A percentile compares a stretch with the other conserved stretches of the same genome.
Evolutionary conservation across 768 basidiomycete genomes (phyloP).

Genomic region (Podaxis mareebaensis): DNA sequence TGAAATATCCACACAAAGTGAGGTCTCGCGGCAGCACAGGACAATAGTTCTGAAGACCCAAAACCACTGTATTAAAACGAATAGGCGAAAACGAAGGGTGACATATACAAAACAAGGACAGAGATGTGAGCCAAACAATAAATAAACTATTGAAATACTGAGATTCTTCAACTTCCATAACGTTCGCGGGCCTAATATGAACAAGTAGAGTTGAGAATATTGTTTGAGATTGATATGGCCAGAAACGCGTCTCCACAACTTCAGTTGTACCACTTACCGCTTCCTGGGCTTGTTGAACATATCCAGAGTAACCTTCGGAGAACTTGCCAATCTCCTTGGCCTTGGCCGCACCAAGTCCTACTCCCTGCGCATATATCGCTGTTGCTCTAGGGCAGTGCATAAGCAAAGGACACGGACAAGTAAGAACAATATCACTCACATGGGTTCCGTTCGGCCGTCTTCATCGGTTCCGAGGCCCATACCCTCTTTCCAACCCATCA

Average conservation of each 20-base stretch:
- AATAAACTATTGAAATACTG: background rate
- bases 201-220: slow-evolving; percentile 17
- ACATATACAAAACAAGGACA: slow-evolving; percentile 2
- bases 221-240: slow-evolving; percentile 6
- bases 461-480: slow-evolving; percentile 81
- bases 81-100: slow-evolving; percentile 22
- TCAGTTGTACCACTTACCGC: slow-evolving; percentile 43
- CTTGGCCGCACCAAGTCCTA: slow-evolving; percentile 91
- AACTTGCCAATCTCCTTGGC: slow-evolving; percentile 80
- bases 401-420: slow-evolving; percentile 1
- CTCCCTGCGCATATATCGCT: slow-evolving; percentile 84
- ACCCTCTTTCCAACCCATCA: slow-evolving; percentile 98
- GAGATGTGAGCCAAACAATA: slow-evolving; percentile 6
- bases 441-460: slow-evolving; percentile 86
- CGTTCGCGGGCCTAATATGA: slow-evolving; percentile 40
- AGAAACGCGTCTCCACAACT: slow-evolving; percentile 2
- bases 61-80: background rate
- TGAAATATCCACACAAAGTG: background rate
- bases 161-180: slow-evolving; percentile 31
- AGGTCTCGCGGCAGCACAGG: background rate
- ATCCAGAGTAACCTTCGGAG: slow-evolving; percentile 66
- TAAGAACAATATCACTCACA: slow-evolving; percentile 48
- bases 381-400: slow-evolving; percentile 56
- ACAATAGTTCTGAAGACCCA: background rate
- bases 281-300: slow-evolving; percentile 73